phyloP scores from a whole-genome alignment of 495 filamentous ascomycete species.

The Xylaria telfairii region DNA sequence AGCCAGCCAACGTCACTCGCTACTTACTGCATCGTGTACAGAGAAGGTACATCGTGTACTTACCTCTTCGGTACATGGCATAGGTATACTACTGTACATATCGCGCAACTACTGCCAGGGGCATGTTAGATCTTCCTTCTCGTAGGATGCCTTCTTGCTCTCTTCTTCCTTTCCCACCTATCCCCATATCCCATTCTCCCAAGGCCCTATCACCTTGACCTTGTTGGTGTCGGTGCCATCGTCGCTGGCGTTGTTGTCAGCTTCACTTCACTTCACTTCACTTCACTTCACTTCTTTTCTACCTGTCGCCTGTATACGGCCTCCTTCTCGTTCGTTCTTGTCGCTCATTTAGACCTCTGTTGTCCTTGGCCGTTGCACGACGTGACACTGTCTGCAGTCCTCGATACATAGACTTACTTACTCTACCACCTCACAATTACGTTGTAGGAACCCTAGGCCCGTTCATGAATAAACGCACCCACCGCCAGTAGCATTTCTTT shows the following conservation, averaged over 20 bases:
- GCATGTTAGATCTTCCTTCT: background rate
- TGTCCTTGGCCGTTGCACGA: conserved; percentile 12
- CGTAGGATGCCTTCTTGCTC: background rate
- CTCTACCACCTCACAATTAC: conserved; percentile 16
- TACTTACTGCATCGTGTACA: background rate
- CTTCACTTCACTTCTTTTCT: conserved; percentile 5
- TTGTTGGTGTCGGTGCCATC: background rate
- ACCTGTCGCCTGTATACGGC: background rate
- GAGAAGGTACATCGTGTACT: background rate
- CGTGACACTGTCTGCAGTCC: conserved; percentile 16
- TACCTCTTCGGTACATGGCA: background rate
- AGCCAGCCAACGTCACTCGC: background rate
- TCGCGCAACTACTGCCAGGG: background rate
- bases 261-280: conserved; percentile 17
- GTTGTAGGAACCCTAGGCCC: background rate
- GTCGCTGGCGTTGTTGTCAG: conserved; percentile 12
- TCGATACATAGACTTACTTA: conserved; percentile 19
- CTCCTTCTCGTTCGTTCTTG: conserved; percentile 5
- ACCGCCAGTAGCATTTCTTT: conserved; percentile 8
- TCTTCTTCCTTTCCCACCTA: conserved; percentile 7
- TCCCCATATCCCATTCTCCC: background rate
- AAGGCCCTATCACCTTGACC: conserved; percentile 8
- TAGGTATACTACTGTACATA: background rate
- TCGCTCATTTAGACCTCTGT: conserved; percentile 15
- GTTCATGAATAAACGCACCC: conserved; percentile 16